Conservation (phyloP, 768 basidiomycete genomes). For the Xerocomus potaroensis region DNA sequence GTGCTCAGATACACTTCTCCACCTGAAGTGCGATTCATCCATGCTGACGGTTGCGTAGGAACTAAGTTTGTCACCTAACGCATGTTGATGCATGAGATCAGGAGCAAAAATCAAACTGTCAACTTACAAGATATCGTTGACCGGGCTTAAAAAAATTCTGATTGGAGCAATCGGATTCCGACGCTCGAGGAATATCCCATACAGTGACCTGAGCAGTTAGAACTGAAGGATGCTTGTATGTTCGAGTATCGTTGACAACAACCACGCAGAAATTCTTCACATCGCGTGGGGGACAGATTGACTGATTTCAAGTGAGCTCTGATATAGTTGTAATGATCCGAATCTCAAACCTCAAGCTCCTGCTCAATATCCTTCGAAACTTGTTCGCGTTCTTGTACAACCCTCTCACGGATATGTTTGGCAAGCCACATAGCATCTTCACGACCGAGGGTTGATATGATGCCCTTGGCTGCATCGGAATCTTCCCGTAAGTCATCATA, state of each 20-base stretch:
- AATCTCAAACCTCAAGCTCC: conserved; percentile 62
- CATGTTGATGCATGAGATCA: background rate
- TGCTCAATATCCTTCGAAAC: conserved; percentile 59
- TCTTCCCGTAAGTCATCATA: conserved; percentile 63
- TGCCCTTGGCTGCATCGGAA: conserved; percentile 37
- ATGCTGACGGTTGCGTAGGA: conserved; percentile 63
- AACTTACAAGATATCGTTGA: conserved; percentile 62
- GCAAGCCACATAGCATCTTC: conserved; percentile 64
- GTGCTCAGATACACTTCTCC: conserved; percentile 71
- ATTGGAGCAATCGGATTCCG: conserved; percentile 45
- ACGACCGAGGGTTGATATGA: conserved; percentile 39
- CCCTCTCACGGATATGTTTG: conserved; percentile 44
- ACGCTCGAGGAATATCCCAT: conserved; percentile 67
- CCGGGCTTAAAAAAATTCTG: conserved; percentile 54
- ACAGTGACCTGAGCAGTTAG: conserved; percentile 75
- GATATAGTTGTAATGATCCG: background rate
- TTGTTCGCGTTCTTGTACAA: conserved; percentile 46
- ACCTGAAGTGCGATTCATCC: conserved; percentile 61
- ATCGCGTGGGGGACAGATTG: conserved; percentile 64
- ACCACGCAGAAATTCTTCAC: conserved; percentile 76
- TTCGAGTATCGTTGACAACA: conserved; percentile 59
- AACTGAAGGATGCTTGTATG: conserved; percentile 44
- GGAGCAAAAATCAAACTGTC: background rate
- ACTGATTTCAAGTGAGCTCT: conserved; percentile 32
- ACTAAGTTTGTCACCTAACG: conserved; percentile 56